Percentiles rank a stretch among this genome's conserved stretches.
Conservation (phyloP, 768 basidiomycete genomes). For the Pleurotus salmoneostramineus region DNA sequence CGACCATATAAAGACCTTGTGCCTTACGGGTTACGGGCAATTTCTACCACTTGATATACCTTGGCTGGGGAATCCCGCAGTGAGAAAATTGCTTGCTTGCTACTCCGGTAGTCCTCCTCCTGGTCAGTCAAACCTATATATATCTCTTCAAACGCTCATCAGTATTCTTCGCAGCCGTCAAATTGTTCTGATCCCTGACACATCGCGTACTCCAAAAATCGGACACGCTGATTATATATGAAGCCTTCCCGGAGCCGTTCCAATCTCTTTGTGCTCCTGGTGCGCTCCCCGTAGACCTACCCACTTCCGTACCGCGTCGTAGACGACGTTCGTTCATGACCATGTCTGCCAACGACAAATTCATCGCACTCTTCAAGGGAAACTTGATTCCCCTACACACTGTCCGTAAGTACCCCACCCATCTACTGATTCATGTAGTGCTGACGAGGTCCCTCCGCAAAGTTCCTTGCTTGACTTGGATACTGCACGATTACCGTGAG, state of each 20-base stretch:
- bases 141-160: neutral
- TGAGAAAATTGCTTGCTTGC: too few species aligned
- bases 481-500: constrained; percentile 32
- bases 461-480: constrained; percentile 33
- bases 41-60: too few species aligned
- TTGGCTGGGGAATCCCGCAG: too few species aligned
- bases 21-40: too few species aligned
- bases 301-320: neutral
- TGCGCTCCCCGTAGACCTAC: neutral
- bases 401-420: neutral
- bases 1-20: too few species aligned
- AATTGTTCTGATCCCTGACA: too few species aligned
- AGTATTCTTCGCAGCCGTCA: neutral
- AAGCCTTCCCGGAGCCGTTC: neutral
- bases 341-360: neutral
- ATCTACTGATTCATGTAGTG: neutral
- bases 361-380: constrained; percentile 3
- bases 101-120: neutral
- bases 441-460: neutral
- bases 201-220: neutral
- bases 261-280: neutral
- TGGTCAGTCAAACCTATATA: neutral
- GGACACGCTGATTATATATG: neutral
- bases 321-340: neutral
- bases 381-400: constrained; percentile 2